A percentile compares a stretch with the other conserved stretches of the same genome.
Conservation (phyloP, 148 eudicot species). For the Amaranthus hypochondriacus region DNA sequence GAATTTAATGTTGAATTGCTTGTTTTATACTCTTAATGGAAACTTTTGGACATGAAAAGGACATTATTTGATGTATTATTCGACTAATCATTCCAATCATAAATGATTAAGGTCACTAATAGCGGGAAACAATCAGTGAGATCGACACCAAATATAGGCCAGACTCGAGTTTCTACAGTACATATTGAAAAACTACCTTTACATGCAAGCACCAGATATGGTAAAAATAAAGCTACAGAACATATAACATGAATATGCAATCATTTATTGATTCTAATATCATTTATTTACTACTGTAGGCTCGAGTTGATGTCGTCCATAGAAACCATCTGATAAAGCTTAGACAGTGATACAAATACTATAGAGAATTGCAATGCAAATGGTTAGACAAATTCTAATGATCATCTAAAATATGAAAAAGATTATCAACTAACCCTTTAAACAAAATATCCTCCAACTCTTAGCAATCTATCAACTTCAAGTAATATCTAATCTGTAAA, state of each 20-base stretch:
- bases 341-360: no score
- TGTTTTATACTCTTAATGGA: background rate
- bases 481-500: no score
- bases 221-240: slow-evolving; percentile 19
- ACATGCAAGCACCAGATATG: slow-evolving; percentile 8
- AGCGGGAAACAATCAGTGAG: slow-evolving; percentile 29
- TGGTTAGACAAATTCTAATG: no score
- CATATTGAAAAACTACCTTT: slow-evolving; percentile 19
- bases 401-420: no score
- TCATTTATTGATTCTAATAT: background rate
- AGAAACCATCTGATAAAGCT: background rate
- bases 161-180: slow-evolving; percentile 17
- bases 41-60: background rate
- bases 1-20: slow-evolving; percentile 1
- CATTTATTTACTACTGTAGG: slow-evolving; percentile 21
- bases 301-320: slow-evolving; percentile 12
- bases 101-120: slow-evolving; percentile 18
- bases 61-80: slow-evolving; percentile 1
- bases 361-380: no score
- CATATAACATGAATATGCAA: slow-evolving; percentile 14
- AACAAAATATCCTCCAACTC: no score
- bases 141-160: slow-evolving; percentile 22
- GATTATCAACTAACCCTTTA: no score
- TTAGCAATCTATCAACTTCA: no score
- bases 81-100: slow-evolving; percentile 15